Evolutionary conservation across 2,329 filamentous ascomycete genomes (phyloP).

Genomic region (Fulvia fulva): DNA sequence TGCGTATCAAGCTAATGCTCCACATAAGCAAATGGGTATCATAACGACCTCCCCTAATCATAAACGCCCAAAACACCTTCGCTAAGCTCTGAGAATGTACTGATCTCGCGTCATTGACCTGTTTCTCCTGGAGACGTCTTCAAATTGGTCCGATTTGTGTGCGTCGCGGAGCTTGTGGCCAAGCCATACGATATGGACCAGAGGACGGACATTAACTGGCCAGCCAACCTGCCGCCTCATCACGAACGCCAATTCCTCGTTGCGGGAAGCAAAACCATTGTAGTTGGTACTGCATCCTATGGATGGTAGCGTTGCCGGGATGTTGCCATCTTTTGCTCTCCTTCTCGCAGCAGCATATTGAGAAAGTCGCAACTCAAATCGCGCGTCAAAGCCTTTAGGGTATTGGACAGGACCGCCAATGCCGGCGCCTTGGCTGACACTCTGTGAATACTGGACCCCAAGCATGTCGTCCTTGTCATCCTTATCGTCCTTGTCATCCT

Average conservation of each 20-base stretch:
- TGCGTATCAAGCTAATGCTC: neutral
- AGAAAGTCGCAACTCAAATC: neutral
- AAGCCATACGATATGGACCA: neutral
- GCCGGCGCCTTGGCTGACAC: neutral
- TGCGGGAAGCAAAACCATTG: neutral
- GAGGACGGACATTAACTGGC: neutral
- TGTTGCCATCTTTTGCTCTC: neutral
- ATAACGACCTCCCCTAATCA: neutral
- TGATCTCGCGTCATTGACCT: neutral
- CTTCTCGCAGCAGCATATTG: neutral
- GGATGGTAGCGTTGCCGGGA: neutral
- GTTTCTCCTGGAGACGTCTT: neutral
- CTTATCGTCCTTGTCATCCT: neutral
- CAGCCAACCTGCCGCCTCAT: neutral
- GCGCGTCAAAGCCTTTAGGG: neutral
- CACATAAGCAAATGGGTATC: constrained; percentile 14
- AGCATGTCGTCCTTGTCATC: neutral
- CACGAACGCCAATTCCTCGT: neutral
- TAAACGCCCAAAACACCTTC: constrained; percentile 6
- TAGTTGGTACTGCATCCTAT: neutral
- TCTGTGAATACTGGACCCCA: neutral
- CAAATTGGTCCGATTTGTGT: neutral
- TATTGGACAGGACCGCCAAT: neutral
- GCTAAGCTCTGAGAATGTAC: neutral
- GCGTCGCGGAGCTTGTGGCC: neutral